Evolutionary conservation across 139 green algal genomes (phyloP), one percentile per base, ranked within the genome.

Genomic region (Axilococcus clingmanii): DNA sequence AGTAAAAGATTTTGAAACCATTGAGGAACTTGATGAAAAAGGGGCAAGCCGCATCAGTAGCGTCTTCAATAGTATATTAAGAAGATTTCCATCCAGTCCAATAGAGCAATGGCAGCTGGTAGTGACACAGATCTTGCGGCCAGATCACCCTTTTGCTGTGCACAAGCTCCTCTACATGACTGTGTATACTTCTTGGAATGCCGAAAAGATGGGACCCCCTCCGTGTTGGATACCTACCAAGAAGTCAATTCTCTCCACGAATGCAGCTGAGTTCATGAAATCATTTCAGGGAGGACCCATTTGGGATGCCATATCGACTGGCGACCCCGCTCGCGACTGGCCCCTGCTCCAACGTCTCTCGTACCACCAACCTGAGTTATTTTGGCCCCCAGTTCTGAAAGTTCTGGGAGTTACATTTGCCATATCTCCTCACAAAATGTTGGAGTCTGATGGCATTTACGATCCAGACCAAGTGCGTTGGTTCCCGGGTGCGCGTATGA

Each of bases 401-500:
- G 30, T 52, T 2, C 66, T 89, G 22, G 34, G 62, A 5, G 44
- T 89, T 1, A 11, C 11, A 2, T 83, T 88, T 28, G 32, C 57
- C 3, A 27, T 4, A 19, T 59, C 52, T 20, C 76, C 69, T 25
- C 24, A 32, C 52, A 71, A 61, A 47, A 53, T 72, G 29, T 34
- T 79, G 49, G 33, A 61, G 35, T n/a, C n/a, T n/a, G 12, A 49
- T 32, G 9, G 41, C 12, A 32, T 11, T 19, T 9, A 49, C 12
- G 54, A 76, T 48, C 65, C 73, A 2, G 80, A 85, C 33, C 31
- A 48, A 3, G 62, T 40, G 15, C 30, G 30, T 27, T 94, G 87
- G 82, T 64, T 94, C 53, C 71, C 77, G 2, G 86, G 78, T n/a
- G 80, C 76, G 3, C 44, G 53, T 0, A 41, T 96, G 12, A 96